These are phyloP conservation scores for Cercospora brassicicola DNA, from an alignment of 2,329 filamentous ascomycete species.

Conservation along the genomic window DNA sequence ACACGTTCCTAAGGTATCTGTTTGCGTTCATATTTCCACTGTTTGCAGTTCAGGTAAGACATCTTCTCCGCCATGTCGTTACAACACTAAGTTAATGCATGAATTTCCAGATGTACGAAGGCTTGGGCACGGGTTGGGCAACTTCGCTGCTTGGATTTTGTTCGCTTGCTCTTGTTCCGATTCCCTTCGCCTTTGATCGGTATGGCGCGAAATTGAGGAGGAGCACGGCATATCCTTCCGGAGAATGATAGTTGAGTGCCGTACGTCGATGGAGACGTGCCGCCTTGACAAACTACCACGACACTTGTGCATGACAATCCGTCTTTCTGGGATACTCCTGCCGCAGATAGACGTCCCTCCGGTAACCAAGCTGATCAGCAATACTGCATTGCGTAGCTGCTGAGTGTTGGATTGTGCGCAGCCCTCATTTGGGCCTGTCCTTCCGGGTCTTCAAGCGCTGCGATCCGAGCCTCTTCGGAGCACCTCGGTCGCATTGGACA, in stretches of 20 bases:
- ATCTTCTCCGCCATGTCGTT: not conserved
- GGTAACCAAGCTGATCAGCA: no score
- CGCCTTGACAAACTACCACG: not conserved
- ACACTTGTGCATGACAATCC: no score
- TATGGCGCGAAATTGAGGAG: constrained; percentile 14
- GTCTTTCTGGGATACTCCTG: not conserved
- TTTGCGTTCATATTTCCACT: constrained; percentile 42
- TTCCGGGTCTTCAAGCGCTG: not conserved
- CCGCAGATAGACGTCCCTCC: not conserved
- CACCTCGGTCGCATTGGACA: not conserved
- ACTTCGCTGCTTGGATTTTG: constrained; percentile 43
- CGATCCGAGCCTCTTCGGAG: not conserved
- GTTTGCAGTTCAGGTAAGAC: constrained; percentile 34
- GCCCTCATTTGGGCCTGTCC: not conserved
- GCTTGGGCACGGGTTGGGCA: constrained; percentile 44
- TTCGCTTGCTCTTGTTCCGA: constrained; percentile 31
- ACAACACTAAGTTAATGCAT: not conserved
- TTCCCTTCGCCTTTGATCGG: constrained; percentile 32
- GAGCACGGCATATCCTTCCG: constrained; percentile 8
- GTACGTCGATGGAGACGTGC: not conserved
- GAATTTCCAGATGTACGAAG: constrained; percentile 40
- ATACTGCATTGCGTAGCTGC: no score
- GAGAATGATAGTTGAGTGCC: not conserved
- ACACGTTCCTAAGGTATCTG: constrained; percentile 36
- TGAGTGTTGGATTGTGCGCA: not conserved